Percentiles rank a stretch among this genome's conserved stretches.
These are phyloP conservation scores for Herpotrichia juniperi DNA, from an alignment of 2,329 filamentous ascomycete genomes.

Conservation along the genomic window DNA sequence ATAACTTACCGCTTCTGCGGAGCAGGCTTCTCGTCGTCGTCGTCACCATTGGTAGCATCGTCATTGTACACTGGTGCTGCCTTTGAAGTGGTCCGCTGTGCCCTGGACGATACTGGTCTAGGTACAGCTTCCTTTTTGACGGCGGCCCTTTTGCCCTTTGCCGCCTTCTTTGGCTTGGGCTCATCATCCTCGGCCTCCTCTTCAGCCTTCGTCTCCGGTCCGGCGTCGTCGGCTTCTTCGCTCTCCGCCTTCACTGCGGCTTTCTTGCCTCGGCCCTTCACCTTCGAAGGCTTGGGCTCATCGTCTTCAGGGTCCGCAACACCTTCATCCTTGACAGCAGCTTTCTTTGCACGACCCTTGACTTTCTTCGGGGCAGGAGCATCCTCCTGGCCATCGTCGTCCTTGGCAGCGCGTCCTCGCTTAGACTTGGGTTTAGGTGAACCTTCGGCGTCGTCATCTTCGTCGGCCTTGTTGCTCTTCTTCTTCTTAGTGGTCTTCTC, in stretches of 20 bases:
- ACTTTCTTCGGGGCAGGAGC: constrained; percentile 28
- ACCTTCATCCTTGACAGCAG: constrained; percentile 11
- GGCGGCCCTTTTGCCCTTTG: constrained; percentile 17
- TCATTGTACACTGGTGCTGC: constrained; percentile 13
- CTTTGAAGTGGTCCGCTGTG: constrained; percentile 25
- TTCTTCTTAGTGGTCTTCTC: constrained; percentile 23
- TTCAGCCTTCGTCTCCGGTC: constrained; percentile 23
- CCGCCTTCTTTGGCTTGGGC: constrained; percentile 16
- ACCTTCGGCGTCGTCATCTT: constrained; percentile 25
- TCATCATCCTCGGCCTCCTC: constrained; percentile 28
- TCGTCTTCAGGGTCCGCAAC: constrained; percentile 20
- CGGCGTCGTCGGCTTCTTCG: too few relatives aligned
- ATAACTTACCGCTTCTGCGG: constrained; percentile 35
- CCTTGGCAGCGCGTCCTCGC: constrained; percentile 40
- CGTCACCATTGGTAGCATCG: constrained; percentile 6
- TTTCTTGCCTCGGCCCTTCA: constrained; percentile 9
- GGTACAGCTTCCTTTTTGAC: constrained; percentile 15
- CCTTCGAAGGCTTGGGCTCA: constrained; percentile 13
- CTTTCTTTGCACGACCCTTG: constrained; percentile 33
- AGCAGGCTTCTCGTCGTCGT: constrained; percentile 20
- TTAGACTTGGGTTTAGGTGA: constrained; percentile 51
- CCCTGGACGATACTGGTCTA: constrained; percentile 2
- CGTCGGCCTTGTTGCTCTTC: constrained; percentile 32
- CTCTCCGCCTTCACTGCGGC: constrained; percentile 19
- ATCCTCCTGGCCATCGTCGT: constrained; percentile 38